phyloP scores from a whole-genome alignment of 139 green algal species.

The Ettlia oleoabundans region DNA sequence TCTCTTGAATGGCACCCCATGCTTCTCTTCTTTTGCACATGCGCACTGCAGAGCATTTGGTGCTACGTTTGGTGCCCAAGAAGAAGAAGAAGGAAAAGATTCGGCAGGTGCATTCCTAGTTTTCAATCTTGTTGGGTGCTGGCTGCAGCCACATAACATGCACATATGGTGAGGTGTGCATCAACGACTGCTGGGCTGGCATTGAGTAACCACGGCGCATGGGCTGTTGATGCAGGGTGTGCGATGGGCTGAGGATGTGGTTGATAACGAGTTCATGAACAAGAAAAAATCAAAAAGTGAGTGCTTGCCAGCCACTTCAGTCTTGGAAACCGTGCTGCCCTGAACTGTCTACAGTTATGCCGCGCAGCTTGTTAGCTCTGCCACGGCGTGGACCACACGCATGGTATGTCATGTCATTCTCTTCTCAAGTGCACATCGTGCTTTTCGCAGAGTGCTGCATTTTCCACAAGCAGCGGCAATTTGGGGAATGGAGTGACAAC shows the following conservation, averaged over 20 bases:
- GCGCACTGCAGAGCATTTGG: constrained; percentile 36
- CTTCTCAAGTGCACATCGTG: too few relatives aligned
- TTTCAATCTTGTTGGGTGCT: neutral
- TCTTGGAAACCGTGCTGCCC: neutral
- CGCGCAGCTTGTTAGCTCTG: too few relatives aligned
- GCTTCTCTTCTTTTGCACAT: neutral
- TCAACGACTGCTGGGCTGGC: neutral
- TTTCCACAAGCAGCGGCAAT: constrained; percentile 79
- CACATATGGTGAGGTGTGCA: too few relatives aligned
- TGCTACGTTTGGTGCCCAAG: constrained; percentile 36
- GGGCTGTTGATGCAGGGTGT: constrained; percentile 59
- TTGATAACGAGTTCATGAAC: constrained; percentile 81
- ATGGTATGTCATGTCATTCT: too few relatives aligned
- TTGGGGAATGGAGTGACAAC: constrained; percentile 87
- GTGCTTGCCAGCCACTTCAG: neutral
- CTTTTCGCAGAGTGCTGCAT: constrained; percentile 86
- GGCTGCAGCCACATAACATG: too few relatives aligned
- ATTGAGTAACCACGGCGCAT: neutral
- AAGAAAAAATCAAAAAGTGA: constrained; percentile 84
- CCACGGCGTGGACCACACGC: too few relatives aligned
- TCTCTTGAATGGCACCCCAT: too few relatives aligned
- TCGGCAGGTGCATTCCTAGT: neutral
- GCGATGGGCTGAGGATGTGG: constrained; percentile 74
- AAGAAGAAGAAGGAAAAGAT: constrained; percentile 47
- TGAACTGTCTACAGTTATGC: too few relatives aligned